Percentiles rank a stretch among this genome's conserved stretches.
These are phyloP conservation scores for Cryptosporidium baileyi DNA, from an alignment of 169 alveolate genomes.

Conservation along the genomic window DNA sequence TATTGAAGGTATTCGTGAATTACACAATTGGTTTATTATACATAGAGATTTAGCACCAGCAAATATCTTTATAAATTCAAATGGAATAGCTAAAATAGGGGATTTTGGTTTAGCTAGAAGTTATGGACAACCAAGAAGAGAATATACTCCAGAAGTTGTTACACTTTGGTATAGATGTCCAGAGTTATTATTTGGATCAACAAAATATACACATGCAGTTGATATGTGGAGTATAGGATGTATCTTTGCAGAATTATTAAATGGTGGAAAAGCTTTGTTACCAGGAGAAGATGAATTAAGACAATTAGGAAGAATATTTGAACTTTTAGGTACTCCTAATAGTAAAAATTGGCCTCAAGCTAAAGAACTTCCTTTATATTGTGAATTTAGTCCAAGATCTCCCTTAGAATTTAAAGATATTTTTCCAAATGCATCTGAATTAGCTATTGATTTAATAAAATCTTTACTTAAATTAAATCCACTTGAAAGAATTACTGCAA, in stretches of 20 bases:
- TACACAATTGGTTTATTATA: conserved; percentile 79
- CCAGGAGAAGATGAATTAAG: conserved; percentile 88
- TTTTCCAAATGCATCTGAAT: conserved; percentile 56
- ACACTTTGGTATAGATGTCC: conserved; percentile 96
- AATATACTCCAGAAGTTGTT: conserved; percentile 85
- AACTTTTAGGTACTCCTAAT: conserved; percentile 84
- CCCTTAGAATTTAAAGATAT: conserved; percentile 24
- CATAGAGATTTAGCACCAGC: conserved; percentile 88
- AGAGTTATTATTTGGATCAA: conserved; percentile 91
- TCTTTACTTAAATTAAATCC: conserved; percentile 78
- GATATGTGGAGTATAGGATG: conserved; percentile 95
- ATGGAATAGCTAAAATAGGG: conserved; percentile 86
- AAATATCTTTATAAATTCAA: conserved; percentile 83
- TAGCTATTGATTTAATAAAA: conserved; percentile 72
- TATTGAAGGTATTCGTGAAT: conserved; percentile 77
- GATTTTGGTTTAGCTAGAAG: conserved; percentile 91
- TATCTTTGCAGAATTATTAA: conserved; percentile 89
- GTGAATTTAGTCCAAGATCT: conserved; percentile 58
- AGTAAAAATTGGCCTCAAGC: conserved; percentile 71
- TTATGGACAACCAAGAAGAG: conserved; percentile 85
- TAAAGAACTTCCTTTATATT: conserved; percentile 28
- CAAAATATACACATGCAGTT: conserved; percentile 86
- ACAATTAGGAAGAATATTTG: conserved; percentile 84
- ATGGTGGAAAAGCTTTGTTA: conserved; percentile 85
- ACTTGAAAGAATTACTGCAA: conserved; percentile 82